Base-by-base conservation (phyloP, 31 red algal genomes). In the Odonthalia washingtoniensis region DNA sequence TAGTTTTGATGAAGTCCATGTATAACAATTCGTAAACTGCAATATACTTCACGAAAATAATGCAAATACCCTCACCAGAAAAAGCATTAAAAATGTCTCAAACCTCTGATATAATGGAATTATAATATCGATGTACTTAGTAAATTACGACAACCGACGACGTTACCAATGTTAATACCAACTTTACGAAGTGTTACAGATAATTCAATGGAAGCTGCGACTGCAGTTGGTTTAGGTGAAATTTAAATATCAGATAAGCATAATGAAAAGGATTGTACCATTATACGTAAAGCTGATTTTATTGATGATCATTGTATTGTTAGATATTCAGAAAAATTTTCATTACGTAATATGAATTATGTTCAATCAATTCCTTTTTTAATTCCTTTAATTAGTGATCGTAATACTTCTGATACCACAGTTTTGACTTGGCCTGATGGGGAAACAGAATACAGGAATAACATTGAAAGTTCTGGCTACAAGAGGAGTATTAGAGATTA, bases 291-390 rank as follows among this genome's bases (percentile, higher is more conserved):
- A 24, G 81, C 74, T 26, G 89, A 60, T 49, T 24, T 43, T 42
- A 28, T 77, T 9, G 89, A 91, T 64, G 89, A 84, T 28, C 70
- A 91, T 53, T 91, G 84, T 72, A 91, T 91, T 34, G 80, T 91
- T 1, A 69, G 81, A 12, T 91, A 91, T 74, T 68, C 74, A 12
- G 70, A 72, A 4, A 66, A 84, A 24, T 70, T 91, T 40, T 31
- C 89, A 28, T 57, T 91, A 30, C 80, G 89, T 52, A 82, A 85
- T 36, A 3, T 84, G 24, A 74, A 70, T 17, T 70, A 84, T 46
- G 37, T 61, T 6, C 39, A 5, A 26, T 72, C 57, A 30, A 4
- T 85, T 52, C 45, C 57, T 1, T 40, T 38, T 3, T 41, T 91
- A 74, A 18, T 91, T n/a, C 27, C 57, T 5, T 40, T 91, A 30